Evolutionary conservation across 495 filamentous ascomycete genomes (phyloP).

Genomic region (Daldinia grandis): DNA sequence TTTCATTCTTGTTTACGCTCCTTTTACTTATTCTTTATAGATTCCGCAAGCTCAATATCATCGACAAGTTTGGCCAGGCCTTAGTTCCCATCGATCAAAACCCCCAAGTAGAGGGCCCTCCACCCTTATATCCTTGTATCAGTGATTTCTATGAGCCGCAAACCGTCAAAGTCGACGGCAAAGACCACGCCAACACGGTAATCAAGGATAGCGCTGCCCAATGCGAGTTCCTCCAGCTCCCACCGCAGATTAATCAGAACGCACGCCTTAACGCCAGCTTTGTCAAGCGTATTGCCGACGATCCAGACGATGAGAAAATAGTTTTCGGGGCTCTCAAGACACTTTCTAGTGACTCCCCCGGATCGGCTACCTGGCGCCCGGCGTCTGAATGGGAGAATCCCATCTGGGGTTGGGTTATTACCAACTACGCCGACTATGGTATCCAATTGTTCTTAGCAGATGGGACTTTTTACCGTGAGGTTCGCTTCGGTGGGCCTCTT

Average conservation of each 20-base stretch:
- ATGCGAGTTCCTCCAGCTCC: background rate
- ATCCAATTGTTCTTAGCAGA: conserved; percentile 60
- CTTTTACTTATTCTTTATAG: background rate
- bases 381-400: conserved; percentile 57
- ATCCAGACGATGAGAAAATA: background rate
- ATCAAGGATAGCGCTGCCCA: background rate
- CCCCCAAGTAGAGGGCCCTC: conserved; percentile 37
- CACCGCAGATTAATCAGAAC: background rate
- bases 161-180: background rate
- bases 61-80: conserved; percentile 54
- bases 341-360: background rate
- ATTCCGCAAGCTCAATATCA: conserved; percentile 59
- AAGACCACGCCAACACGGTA: background rate
- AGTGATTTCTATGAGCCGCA: conserved; percentile 36
- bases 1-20: background rate
- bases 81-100: conserved; percentile 40
- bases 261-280: background rate
- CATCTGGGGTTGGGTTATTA: conserved; percentile 64
- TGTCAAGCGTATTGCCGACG: background rate
- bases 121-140: conserved; percentile 46
- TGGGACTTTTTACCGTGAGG: conserved; percentile 62
- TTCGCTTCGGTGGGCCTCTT: conserved; percentile 48
- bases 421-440: conserved; percentile 59
- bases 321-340: background rate
- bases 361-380: background rate